Base-by-base conservation (phyloP, 75 land plant species). In the Ceratopteris richardii region DNA sequence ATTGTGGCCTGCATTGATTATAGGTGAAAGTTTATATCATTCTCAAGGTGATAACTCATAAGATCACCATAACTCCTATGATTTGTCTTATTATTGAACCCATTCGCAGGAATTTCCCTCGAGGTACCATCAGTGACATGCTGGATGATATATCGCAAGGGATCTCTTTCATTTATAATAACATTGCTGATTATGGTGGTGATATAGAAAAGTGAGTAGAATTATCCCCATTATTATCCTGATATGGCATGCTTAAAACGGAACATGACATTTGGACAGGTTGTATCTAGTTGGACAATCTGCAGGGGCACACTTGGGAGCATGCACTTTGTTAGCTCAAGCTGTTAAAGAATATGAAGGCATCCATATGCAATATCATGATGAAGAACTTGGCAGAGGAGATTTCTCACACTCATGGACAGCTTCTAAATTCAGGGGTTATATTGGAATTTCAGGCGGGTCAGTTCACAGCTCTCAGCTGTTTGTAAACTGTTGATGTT, bases 1-100 rank as follows among this genome's bases (percentile, higher is more conserved):
- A 82, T 93, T 31, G 98, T 93, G 57, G 89, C 95, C 28, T 93
- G 95, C 71, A 85, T 93, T 52, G 98, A 93, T 62, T 93, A 93
- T 79, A 93, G 98, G 98, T 85, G 20, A 27, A 36, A 9, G 3
- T 9, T 33, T 33, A 9, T 9, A 33, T n/a, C n/a, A n/a, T n/a
- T n/a, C n/a, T n/a, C n/a, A n/a, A n/a, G n/a, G n/a, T n/a, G n/a
- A n/a, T n/a, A n/a, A n/a, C n/a, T n/a, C n/a, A n/a, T n/a, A n/a
- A n/a, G n/a, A n/a, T n/a, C n/a, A n/a, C n/a, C n/a, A n/a, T n/a
- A n/a, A n/a, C n/a, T n/a, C n/a, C n/a, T n/a, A n/a, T n/a, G n/a
- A n/a, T n/a, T n/a, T n/a, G n/a, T n/a, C n/a, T n/a, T n/a, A n/a
- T n/a, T n/a, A n/a, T n/a, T n/a, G n/a, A n/a, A n/a, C n/a, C n/a